Base-by-base conservation (phyloP, 1,284 basidiomycete species). In the Trametes polyzona region DNA sequence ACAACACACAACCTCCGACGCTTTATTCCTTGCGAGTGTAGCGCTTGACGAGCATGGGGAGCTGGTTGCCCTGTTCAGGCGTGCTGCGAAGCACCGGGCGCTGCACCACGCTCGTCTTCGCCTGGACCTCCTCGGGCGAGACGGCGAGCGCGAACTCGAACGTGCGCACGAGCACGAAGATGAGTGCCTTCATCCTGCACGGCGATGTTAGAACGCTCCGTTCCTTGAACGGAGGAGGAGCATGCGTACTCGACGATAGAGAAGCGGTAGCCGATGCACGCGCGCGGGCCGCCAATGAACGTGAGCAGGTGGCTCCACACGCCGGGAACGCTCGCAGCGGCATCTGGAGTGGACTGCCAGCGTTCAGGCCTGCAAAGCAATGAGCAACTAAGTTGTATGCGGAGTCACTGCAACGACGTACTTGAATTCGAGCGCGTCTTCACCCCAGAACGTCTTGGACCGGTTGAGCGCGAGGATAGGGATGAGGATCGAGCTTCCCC, bases 261-360 rank as follows among this genome's bases (percentile, higher is more conserved):
- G 66, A 91, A 90, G 4, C 85, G 80, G 68, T 86, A 90, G 0
- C 88, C 88, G 46, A 87, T 86, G 63, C 85, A 88, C 0, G 83
- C 78, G 29, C 79, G 77, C 4, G 83, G 78, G 1, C 86, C 86
- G n/a, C 82, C 82, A 4, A 85, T 63, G 75, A 90, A 90, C 1
- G 81, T 79, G 37, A 88, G 71, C 64, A 83, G 52, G 59, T 87
- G 78, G 14, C 79, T 75, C 79, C 78, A 86, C 0, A 88, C 73
- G 1, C 85, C 82, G 0, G 87, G 87, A 24, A 88, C 76, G 1
- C 66, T 67, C 5, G 69, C 67, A 0, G 74, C 75, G 0, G 71
- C 71, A 27, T 79, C 77, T 0, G 83, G 82, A 4, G 74, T 52
- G 8, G 75, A 67, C 44, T 79, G 71, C 86, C 86, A 88, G 5